These are phyloP conservation scores for Leishmania aethiopica DNA, from an alignment of 208 protist genomes.

Conservation along the genomic window DNA sequence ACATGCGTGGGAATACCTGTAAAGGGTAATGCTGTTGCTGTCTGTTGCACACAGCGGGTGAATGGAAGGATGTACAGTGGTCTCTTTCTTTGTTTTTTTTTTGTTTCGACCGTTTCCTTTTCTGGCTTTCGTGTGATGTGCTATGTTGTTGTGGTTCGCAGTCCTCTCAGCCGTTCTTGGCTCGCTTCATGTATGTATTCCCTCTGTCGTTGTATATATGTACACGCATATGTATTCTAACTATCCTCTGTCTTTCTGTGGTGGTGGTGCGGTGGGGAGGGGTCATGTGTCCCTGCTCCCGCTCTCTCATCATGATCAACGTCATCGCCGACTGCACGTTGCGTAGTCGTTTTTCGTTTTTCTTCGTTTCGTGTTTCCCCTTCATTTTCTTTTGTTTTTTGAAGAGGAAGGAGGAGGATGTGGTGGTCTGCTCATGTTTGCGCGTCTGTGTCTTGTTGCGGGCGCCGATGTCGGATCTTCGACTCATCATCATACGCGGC, in stretches of 20 bases:
- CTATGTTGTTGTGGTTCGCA: not conserved
- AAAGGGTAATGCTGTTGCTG: not conserved
- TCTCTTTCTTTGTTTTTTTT: not conserved
- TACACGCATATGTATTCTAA: not conserved
- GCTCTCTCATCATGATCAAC: not conserved
- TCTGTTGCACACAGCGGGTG: not conserved
- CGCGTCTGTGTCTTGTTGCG: not conserved
- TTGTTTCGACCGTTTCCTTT: not conserved
- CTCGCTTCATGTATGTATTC: not conserved
- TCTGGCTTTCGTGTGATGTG: no score
- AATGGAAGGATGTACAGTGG: not conserved
- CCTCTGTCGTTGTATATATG: no score
- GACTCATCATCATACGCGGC: not conserved
- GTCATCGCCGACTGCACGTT: not conserved
- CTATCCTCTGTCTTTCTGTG: not conserved
- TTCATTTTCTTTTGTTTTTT: not conserved
- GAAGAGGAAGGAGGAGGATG: not conserved
- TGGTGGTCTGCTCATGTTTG: not conserved
- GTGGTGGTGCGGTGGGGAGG: not conserved
- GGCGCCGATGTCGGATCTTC: not conserved
- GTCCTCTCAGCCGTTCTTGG: not conserved
- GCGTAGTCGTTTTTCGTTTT: not conserved
- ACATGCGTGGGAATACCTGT: not conserved
- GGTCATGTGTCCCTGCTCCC: not conserved
- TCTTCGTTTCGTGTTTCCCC: not conserved